Evolutionary conservation across 768 basidiomycete genomes (phyloP), one percentile per base, ranked within the genome.

Genomic region (Ephemerocybe angulata): DNA sequence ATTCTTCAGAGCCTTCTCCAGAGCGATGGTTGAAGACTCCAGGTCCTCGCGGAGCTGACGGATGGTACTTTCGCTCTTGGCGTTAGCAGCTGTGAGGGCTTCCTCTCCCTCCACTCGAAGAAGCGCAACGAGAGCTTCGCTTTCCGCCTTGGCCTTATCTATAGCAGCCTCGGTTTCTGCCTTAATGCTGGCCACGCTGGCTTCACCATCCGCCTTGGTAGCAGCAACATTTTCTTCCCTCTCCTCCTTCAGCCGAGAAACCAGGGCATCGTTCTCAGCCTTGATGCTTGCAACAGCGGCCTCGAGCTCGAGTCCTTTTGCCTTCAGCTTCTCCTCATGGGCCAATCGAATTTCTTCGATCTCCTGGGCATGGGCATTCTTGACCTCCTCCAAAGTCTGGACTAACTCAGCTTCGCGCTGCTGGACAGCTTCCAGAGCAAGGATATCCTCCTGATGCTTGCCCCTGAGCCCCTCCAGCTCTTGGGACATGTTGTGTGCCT

Each of bases 401-500:
- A 81, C 60, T 43, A 91, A 70, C 29, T 80, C 76, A 13, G 74
- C 72, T 63, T 89, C 87, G 40, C 76, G 84, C 50, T 76, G 65
- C 62, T 80, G 76, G 41, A 84, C 74, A 46, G 77, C 73, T 59
- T 87, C 82, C 11, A 92, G 67, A 35, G 73, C 71, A 12, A 62
- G 63, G 7, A 86, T 65, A 48, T 81, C 75, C 12, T 82, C 76
- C 50, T 78, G 69, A 62, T 87, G 83, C 62, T 83, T 82, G 51
- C 74, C 70, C 50, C 83, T 86, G 22, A 94, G 74, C 25, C 80
- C 83, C 59, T 90, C 90, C 33, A 95, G 80, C 63, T 93, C 94
- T 54, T 79, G 85, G 8, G 92, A 91, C 86, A 96, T 90, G 65
- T 96, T 96, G 50, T 86, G 66, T 11, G 88, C 78, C 90, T 93